phyloP scores from a whole-genome alignment of 2,329 filamentous ascomycete species.

The Cytospora paraplurivora region DNA sequence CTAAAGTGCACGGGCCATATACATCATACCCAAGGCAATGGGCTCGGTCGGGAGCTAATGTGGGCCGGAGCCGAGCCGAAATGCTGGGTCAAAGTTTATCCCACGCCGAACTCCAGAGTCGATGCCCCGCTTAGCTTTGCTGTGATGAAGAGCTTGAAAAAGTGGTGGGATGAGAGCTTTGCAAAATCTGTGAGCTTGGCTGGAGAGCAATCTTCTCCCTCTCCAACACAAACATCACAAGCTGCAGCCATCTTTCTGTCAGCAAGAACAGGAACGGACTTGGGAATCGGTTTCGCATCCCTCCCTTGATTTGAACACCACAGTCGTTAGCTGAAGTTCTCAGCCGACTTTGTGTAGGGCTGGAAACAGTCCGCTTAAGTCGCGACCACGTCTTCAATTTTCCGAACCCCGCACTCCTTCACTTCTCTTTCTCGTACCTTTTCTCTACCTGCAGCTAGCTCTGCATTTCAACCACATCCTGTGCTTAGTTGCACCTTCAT shows the following conservation, averaged over 20 bases:
- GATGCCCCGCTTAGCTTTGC: constrained; percentile 6
- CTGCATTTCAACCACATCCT: constrained; percentile 60
- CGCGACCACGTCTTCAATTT: constrained; percentile 48
- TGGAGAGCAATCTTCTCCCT: constrained; percentile 10
- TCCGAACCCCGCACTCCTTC: constrained; percentile 47
- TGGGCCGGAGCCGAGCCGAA: not conserved
- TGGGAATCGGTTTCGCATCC: constrained; percentile 12
- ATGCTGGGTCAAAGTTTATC: not conserved
- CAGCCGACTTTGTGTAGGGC: constrained; percentile 38
- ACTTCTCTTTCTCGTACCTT: constrained; percentile 55
- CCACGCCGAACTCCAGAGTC: not conserved
- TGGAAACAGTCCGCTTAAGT: constrained; percentile 44
- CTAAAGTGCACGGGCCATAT: not conserved
- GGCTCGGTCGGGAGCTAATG: not conserved
- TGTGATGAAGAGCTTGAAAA: constrained; percentile 18
- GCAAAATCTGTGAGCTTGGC: constrained; percentile 25
- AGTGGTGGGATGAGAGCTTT: constrained; percentile 12
- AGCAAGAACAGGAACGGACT: constrained; percentile 7
- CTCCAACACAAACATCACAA: constrained; percentile 15
- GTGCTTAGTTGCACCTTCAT: constrained; percentile 54
- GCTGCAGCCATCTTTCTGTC: not conserved
- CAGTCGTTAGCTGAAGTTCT: constrained; percentile 10
- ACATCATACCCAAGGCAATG: not conserved
- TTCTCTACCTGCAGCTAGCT: constrained; percentile 64
- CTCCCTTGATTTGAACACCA: constrained; percentile 5